Percentiles rank a stretch among this genome's conserved stretches.
phyloP scores from a whole-genome alignment of 768 basidiomycete species.

The Leccinellum luteum region DNA sequence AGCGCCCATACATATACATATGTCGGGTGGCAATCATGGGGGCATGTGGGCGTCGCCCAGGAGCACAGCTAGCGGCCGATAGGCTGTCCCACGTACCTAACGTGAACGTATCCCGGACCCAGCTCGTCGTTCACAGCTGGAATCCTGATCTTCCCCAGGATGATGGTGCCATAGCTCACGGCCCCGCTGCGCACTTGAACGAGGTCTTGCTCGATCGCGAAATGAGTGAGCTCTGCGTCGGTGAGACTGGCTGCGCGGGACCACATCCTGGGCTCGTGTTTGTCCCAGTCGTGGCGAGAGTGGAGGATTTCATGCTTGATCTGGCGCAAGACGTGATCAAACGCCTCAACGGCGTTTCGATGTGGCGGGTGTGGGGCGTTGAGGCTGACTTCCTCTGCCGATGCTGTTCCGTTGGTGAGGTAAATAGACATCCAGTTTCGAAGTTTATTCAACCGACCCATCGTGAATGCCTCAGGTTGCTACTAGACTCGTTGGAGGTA shows the following conservation, averaged over 20 bases:
- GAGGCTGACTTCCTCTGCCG: constrained; percentile 52
- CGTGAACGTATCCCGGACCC: constrained; percentile 67
- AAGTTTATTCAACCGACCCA: constrained; percentile 24
- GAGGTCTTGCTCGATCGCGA: constrained; percentile 46
- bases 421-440: constrained; percentile 7
- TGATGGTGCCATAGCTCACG: constrained; percentile 67
- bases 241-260: constrained; percentile 50
- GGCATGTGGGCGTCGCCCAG: constrained; percentile 4
- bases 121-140: constrained; percentile 59
- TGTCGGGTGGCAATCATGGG: background rate
- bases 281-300: constrained; percentile 69
- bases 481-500: constrained; percentile 4
- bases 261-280: constrained; percentile 63
- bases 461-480: constrained; percentile 13
- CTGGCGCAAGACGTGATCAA: constrained; percentile 46
- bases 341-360: constrained; percentile 62
- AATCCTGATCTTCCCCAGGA: constrained; percentile 74
- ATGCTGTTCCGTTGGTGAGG: constrained; percentile 41
- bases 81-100: constrained; percentile 48
- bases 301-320: constrained; percentile 68
- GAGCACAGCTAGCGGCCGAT: background rate
- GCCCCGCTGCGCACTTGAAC: constrained; percentile 49
- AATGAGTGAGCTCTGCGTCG: constrained; percentile 51
- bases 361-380: constrained; percentile 61
- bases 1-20: constrained; percentile 3